Conservation (phyloP, 306 rosid species). For the Citrullus mucosospermus region DNA sequence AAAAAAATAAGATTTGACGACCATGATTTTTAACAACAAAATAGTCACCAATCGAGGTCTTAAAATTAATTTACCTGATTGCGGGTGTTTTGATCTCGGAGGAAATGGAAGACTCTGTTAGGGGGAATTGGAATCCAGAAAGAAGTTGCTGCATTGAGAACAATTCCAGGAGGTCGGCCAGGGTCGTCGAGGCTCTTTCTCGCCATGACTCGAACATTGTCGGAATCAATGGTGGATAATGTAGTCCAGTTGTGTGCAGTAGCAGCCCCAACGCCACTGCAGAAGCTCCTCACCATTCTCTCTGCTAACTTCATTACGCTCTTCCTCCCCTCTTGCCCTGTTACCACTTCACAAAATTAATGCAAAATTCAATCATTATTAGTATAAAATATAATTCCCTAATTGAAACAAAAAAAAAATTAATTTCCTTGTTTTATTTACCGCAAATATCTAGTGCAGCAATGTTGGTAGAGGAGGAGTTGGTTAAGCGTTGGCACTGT, state of each 20-base stretch:
- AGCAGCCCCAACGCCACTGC: slow-evolving; percentile 81
- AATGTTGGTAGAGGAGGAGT: slow-evolving; percentile 59
- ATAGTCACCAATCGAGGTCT: no score
- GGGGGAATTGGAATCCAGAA: slow-evolving; percentile 89
- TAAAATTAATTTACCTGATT: background rate
- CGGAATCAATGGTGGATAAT: slow-evolving; percentile 65
- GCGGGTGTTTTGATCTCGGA: background rate
- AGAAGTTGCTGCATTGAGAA: slow-evolving; percentile 83
- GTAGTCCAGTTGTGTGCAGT: slow-evolving; percentile 85
- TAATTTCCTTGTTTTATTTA: background rate
- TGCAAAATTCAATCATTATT: background rate
- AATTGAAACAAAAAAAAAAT: no score
- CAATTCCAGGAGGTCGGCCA: slow-evolving; percentile 79
- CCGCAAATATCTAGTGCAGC: slow-evolving; percentile 43
- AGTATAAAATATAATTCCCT: background rate
- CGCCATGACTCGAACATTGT: slow-evolving; percentile 85
- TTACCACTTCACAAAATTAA: slow-evolving; percentile 31
- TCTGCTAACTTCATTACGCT: slow-evolving; percentile 30
- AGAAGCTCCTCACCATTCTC: slow-evolving; percentile 77
- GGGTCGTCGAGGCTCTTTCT: slow-evolving; percentile 86
- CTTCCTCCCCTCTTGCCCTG: slow-evolving; percentile 80
- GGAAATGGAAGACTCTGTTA: slow-evolving; percentile 1
- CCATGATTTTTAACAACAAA: no score
- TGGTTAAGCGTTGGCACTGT: slow-evolving; percentile 59
- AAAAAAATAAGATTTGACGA: no score